These are phyloP conservation scores for Drechslerella coelobrocha DNA, from an alignment of 2,329 filamentous ascomycete genomes.

Conservation along the genomic window DNA sequence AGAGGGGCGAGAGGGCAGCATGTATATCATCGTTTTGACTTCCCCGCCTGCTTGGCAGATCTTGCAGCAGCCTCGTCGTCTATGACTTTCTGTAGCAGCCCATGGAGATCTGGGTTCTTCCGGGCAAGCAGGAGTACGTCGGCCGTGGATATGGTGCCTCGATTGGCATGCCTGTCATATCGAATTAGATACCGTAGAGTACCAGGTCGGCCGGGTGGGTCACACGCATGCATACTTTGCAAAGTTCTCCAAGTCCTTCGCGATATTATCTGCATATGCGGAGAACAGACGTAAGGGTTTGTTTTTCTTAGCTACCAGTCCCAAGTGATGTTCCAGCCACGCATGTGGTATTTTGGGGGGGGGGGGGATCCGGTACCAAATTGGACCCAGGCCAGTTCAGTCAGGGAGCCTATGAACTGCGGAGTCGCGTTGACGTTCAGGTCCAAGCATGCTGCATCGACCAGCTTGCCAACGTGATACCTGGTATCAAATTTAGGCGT, in stretches of 20 bases:
- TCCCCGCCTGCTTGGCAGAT: slow-evolving; percentile 42
- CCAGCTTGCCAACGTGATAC: slow-evolving; percentile 83
- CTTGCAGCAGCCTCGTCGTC: slow-evolving; percentile 66
- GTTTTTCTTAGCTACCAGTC: not conserved
- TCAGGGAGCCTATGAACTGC: slow-evolving; percentile 84
- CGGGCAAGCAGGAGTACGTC: slow-evolving; percentile 87
- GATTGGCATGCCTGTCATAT: slow-evolving; percentile 74
- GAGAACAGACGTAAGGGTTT: slow-evolving; percentile 16
- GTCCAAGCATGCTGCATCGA: slow-evolving; percentile 79
- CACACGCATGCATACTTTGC: slow-evolving; percentile 61
- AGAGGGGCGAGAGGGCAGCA: not conserved
- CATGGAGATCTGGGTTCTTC: slow-evolving; percentile 83
- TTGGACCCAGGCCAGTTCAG: slow-evolving; percentile 85
- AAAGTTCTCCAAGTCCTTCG: slow-evolving; percentile 70
- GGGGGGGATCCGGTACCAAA: slow-evolving; percentile 67
- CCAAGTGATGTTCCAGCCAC: slow-evolving; percentile 48
- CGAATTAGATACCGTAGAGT: slow-evolving; percentile 58
- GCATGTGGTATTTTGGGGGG: too few relatives aligned
- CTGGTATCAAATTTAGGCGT: slow-evolving; percentile 72
- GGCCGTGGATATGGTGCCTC: slow-evolving; percentile 78
- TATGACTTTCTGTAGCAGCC: slow-evolving; percentile 73
- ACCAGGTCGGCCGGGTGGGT: slow-evolving; percentile 5
- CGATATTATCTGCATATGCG: slow-evolving; percentile 61
- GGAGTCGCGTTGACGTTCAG: slow-evolving; percentile 84
- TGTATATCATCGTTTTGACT: slow-evolving; percentile 28